Evolutionary conservation across 805 yeast species (phyloP).

Genomic region (Yarrowia deformans): DNA sequence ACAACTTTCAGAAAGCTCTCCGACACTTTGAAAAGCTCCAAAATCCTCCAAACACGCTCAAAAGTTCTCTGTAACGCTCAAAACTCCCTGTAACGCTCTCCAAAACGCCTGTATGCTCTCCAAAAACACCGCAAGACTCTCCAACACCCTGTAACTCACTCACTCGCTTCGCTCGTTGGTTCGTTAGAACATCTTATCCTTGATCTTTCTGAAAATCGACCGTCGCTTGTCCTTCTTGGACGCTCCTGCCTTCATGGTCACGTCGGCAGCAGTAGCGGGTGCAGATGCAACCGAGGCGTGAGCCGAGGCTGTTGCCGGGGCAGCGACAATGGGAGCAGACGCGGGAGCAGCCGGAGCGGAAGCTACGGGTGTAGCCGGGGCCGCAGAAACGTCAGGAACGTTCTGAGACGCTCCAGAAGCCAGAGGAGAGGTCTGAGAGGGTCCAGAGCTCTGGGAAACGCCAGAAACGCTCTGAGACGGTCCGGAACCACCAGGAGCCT

Average conservation of each 20-base stretch:
- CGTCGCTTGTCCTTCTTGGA: conserved; percentile 29
- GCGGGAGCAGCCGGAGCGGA: neutral
- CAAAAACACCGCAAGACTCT: too few species aligned
- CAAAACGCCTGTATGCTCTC: too few species aligned
- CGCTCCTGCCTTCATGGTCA: conserved; percentile 14
- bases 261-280: conserved; percentile 16
- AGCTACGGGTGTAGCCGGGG: neutral
- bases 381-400: too few species aligned
- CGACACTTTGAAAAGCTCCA: too few species aligned
- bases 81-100: too few species aligned
- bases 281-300: neutral
- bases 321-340: neutral
- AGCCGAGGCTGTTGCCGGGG: neutral
- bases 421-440: too few species aligned
- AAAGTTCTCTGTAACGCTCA: too few species aligned
- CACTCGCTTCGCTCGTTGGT: neutral
- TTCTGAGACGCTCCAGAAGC: too few species aligned
- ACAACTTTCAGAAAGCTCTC: too few species aligned
- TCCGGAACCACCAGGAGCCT: neutral
- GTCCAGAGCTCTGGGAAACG: too few species aligned
- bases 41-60: too few species aligned
- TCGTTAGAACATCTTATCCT: conserved; percentile 24
- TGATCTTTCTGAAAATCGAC: conserved; percentile 22
- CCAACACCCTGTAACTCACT: too few species aligned
- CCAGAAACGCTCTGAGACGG: neutral